phyloP scores from a whole-genome alignment of 805 yeast species.

The Candida ulmi region DNA sequence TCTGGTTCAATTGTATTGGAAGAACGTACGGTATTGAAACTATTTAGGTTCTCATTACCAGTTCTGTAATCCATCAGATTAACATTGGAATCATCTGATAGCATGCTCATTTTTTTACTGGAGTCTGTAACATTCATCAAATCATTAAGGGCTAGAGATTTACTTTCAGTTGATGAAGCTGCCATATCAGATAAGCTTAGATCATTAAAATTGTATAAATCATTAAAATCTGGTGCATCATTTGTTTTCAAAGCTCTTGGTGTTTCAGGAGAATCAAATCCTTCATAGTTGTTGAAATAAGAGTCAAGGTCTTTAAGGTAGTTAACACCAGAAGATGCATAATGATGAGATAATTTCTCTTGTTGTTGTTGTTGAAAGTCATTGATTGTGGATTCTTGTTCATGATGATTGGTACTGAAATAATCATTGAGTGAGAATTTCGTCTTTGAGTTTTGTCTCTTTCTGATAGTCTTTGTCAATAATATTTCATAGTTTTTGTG shows the following conservation, averaged over 20 bases:
- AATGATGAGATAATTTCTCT: neutral
- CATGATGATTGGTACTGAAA: slow-evolving; percentile 3
- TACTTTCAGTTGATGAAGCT: neutral
- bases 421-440: slow-evolving; percentile 18
- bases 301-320: slow-evolving; percentile 4
- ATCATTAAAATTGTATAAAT: neutral
- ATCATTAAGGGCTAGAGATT: no score
- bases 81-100: slow-evolving; percentile 3
- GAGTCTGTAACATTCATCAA: slow-evolving; percentile 3
- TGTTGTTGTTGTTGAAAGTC: neutral
- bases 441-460: slow-evolving; percentile 3
- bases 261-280: slow-evolving; percentile 22
- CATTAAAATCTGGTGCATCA: slow-evolving; percentile 7
- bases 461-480: slow-evolving; percentile 10
- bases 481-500: slow-evolving; percentile 50
- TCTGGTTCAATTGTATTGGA: no score
- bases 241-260: slow-evolving; percentile 16
- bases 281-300: slow-evolving; percentile 17
- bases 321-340: neutral
- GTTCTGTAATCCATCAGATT: slow-evolving; percentile 2
- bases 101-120: slow-evolving; percentile 4
- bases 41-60: neutral
- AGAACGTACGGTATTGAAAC: neutral
- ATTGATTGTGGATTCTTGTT: neutral
- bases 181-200: neutral